These are phyloP conservation scores for Backusella australiensis DNA, from an alignment of 192 early-diverging fungal species.

Conservation along the genomic window DNA sequence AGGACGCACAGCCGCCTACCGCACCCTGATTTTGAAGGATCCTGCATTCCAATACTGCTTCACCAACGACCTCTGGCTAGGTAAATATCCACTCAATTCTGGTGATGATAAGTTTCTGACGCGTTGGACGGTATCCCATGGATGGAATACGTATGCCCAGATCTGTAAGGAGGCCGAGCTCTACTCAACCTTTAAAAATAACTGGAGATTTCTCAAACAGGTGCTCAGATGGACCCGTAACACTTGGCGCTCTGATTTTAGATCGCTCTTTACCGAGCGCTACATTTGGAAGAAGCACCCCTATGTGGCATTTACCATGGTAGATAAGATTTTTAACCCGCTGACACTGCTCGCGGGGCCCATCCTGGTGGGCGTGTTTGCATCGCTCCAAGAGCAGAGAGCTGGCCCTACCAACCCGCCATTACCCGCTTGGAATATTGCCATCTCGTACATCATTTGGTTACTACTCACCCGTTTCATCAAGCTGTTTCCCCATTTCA, in stretches of 20 bases:
- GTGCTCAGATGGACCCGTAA: constrained; percentile 72
- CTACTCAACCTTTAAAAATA: constrained; percentile 69
- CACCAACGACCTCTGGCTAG: constrained; percentile 67
- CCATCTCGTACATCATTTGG: constrained; percentile 60
- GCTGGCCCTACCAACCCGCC: constrained; percentile 16
- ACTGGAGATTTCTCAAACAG: constrained; percentile 70
- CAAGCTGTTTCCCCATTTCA: constrained; percentile 67
- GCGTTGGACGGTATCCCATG: constrained; percentile 65
- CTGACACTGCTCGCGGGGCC: constrained; percentile 67
- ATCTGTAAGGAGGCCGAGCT: constrained; percentile 65
- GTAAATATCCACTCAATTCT: constrained; percentile 68
- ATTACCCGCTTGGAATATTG: constrained; percentile 58
- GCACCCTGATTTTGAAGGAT: constrained; percentile 64
- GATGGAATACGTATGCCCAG: constrained; percentile 69
- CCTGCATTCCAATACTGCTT: constrained; percentile 69
- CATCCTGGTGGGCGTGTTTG: constrained; percentile 54
- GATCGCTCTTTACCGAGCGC: constrained; percentile 60
- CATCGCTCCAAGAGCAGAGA: constrained; percentile 35
- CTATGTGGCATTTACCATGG: constrained; percentile 70
- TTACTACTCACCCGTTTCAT: constrained; percentile 59
- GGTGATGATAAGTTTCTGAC: constrained; percentile 77
- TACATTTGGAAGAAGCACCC: constrained; percentile 63
- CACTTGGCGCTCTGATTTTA: constrained; percentile 67
- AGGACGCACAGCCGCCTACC: constrained; percentile 66
- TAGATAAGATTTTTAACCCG: constrained; percentile 74